Percentiles rank a stretch among this genome's conserved stretches.
Conservation (phyloP, 148 eudicot genomes). For the Vaccinium myrtillus region DNA sequence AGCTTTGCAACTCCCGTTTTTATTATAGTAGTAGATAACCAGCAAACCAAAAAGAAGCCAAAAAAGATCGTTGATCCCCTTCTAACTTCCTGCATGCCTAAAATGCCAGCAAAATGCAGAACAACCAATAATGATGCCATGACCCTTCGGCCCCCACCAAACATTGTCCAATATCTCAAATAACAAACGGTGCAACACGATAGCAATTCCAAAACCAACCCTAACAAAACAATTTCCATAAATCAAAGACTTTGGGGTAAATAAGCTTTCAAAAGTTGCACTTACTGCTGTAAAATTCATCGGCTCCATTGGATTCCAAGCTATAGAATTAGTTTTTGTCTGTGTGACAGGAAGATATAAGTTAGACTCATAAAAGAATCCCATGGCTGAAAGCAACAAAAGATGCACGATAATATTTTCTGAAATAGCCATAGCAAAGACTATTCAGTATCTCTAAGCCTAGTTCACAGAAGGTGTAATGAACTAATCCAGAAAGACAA, state of each 20-base stretch:
- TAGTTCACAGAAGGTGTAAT: background rate
- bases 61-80: background rate
- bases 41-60: background rate
- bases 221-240: background rate
- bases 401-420: background rate
- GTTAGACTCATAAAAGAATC: slow-evolving; percentile 7
- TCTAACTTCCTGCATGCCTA: background rate
- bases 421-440: background rate
- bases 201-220: slow-evolving; percentile 9
- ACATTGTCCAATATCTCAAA: background rate
- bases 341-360: slow-evolving; percentile 44
- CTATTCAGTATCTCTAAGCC: background rate
- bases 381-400: background rate
- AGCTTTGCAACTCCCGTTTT: no score
- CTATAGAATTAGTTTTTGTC: slow-evolving; percentile 84
- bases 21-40: background rate
- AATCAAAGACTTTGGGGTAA: slow-evolving; percentile 1
- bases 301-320: slow-evolving; percentile 98
- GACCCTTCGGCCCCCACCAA: background rate
- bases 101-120: background rate
- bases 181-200: background rate
- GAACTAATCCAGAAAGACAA: background rate
- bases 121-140: background rate
- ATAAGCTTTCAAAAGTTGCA: background rate
- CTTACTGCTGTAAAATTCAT: slow-evolving; percentile 98